Conservation (phyloP, 1,284 basidiomycete species). For the Volvariella volvacea region DNA sequence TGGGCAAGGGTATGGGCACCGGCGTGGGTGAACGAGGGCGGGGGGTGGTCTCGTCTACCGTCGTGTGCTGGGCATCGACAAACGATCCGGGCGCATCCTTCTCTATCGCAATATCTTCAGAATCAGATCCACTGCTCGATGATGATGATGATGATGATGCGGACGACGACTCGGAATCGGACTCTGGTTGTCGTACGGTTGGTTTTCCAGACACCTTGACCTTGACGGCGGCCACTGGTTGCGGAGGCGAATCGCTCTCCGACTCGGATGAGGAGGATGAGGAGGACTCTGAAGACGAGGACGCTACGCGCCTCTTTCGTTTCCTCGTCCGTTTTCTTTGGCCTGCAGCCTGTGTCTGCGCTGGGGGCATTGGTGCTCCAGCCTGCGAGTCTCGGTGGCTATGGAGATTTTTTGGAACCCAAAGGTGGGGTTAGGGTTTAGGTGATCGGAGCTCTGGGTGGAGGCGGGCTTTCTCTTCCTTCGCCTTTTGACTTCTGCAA, state of each 20-base stretch:
- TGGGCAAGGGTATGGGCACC: conserved; percentile 37
- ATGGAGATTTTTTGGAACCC: not conserved
- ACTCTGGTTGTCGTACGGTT: not conserved
- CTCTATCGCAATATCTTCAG: conserved; percentile 14
- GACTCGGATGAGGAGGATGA: conserved; percentile 29
- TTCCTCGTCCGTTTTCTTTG: conserved; percentile 44
- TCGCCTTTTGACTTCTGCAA: too few relatives aligned
- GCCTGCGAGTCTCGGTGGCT: not conserved
- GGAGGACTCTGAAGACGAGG: conserved; percentile 34
- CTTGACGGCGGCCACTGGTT: not conserved
- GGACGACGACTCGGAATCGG: not conserved
- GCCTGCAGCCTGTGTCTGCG: conserved; percentile 10
- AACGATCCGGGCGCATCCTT: conserved; percentile 1
- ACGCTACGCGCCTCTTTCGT: conserved; percentile 43
- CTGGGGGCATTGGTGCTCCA: not conserved
- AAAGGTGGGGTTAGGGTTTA: not conserved
- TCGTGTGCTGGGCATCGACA: conserved; percentile 3
- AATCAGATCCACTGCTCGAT: conserved; percentile 25
- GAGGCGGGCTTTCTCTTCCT: too few relatives aligned
- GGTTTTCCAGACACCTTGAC: too few relatives aligned
- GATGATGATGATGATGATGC: not conserved
- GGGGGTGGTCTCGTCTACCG: conserved; percentile 17
- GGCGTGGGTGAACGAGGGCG: conserved; percentile 47
- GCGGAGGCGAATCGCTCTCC: conserved; percentile 30
- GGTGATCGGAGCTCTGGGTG: too few relatives aligned